phyloP scores from a whole-genome alignment of 805 yeast species.

The Tetrapisispora iriomotensis region DNA sequence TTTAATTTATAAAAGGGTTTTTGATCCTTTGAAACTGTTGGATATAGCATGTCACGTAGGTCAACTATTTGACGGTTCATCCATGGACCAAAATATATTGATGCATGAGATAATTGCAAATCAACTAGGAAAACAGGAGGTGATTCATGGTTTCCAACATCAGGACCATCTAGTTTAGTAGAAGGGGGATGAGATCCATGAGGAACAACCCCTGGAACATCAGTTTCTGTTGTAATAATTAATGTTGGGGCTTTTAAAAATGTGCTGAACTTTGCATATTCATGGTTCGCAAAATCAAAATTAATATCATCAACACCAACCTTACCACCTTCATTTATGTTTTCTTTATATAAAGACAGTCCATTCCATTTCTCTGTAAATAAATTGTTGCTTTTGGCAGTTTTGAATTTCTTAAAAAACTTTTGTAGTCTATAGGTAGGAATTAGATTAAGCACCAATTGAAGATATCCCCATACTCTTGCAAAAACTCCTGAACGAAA shows the following conservation, averaged over 20 bases:
- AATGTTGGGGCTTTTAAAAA: conserved; percentile 52
- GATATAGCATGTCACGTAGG: conserved; percentile 58
- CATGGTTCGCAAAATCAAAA: conserved; percentile 36
- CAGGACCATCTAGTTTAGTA: conserved; percentile 36
- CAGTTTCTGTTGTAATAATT: conserved; percentile 54
- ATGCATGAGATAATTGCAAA: conserved; percentile 47
- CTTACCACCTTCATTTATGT: conserved; percentile 31
- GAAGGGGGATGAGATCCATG: conserved; percentile 26
- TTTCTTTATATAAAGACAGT: conserved; percentile 46
- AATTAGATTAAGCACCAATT: neutral
- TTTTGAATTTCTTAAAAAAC: conserved; percentile 2
- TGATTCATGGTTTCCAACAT: conserved; percentile 48
- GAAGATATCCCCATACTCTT: conserved; percentile 14
- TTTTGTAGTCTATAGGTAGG: neutral
- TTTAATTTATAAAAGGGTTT: conserved; percentile 31
- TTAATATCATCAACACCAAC: conserved; percentile 26
- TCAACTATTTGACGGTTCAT: conserved; percentile 74
- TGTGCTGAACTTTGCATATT: conserved; percentile 74
- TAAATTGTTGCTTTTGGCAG: conserved; percentile 7
- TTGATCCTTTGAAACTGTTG: conserved; percentile 52
- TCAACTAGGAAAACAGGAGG: conserved; percentile 57
- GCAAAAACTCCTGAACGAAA: conserved; percentile 13
- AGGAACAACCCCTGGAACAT: conserved; percentile 59
- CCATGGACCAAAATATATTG: conserved; percentile 90
- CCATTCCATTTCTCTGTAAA: conserved; percentile 59